Base-by-base conservation (phyloP, 2,329 filamentous ascomycete genomes). In the Phialocephala subalpina region DNA sequence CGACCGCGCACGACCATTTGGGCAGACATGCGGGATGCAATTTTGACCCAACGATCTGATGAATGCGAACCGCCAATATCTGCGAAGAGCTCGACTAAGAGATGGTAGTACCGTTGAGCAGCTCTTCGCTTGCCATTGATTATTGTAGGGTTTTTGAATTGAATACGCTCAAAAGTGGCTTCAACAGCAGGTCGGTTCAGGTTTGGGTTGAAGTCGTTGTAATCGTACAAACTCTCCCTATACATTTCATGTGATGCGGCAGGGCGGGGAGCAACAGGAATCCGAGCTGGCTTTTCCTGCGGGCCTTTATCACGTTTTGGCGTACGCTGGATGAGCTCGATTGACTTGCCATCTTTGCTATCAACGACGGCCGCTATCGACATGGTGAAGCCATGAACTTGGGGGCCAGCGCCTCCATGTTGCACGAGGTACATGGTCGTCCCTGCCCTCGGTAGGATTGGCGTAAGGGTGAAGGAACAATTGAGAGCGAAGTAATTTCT, bases 281-380 rank as follows among this genome's bases (percentile, higher is more conserved):
- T 77, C 64, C 78, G 79, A 35, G 83, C 83, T 42, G 90, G 89
- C 62, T 86, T 86, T 73, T 87, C 84, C 69, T 88, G 89, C 2
- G 89, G 89, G 9, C 90, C 89, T 73, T 90, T 90, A 78, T 92
- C 90, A 60, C 90, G 84, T 76, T 92, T 92, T 0, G 90, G 89
- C 0, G 90, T 92, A 73, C 92, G 89, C 73, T 92, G 90, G n/a
- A 92, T 87, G n/a, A 92, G 81, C 72, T 91, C 90, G 58, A 91
- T 88, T 18, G 80, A 79, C 76, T 92, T 91, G 11, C 87, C 87
- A 49, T 82, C 81, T 8, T 86, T 80, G 8, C 83, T 85, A 72
- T 91, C 89, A 1, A 91, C 87, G 9, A 88, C 86, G 2, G 90
- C 90, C 3, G 88, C 86, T 59, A 92, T 87, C 7, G 84, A 86